These are phyloP conservation scores for Starmerella floricola DNA, from an alignment of 805 yeast species.

Conservation along the genomic window DNA sequence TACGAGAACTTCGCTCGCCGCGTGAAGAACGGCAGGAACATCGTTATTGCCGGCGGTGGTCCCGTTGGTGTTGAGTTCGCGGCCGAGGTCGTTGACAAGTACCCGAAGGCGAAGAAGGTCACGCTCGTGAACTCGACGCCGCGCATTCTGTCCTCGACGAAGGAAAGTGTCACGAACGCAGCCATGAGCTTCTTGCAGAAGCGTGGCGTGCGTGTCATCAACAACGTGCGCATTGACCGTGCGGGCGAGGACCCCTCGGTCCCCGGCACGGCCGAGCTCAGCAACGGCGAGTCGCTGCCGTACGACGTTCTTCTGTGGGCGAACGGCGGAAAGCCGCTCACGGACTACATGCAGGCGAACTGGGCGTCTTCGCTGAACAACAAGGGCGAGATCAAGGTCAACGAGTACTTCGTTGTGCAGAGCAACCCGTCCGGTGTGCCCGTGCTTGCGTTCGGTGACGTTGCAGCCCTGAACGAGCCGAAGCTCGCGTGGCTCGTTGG, in stretches of 20 bases:
- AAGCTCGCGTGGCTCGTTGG: constrained; percentile 9
- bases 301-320: constrained; percentile 5
- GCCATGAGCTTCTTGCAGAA: background rate
- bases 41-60: constrained; percentile 7
- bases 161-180: background rate
- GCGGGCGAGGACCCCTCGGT: background rate
- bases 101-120: constrained; percentile 1
- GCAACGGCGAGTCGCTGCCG: background rate
- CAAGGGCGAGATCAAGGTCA: constrained; percentile 2
- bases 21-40: background rate
- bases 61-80: constrained; percentile 12
- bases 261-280: background rate
- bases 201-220: background rate
- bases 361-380: constrained; percentile 5
- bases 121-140: background rate
- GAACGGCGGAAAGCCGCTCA: constrained; percentile 4
- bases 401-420: background rate
- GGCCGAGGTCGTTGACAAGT: constrained; percentile 5
- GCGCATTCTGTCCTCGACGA: constrained; percentile 2
- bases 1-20: constrained; percentile 1
- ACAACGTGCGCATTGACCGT: constrained; percentile 1
- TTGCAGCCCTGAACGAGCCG: constrained; percentile 8
- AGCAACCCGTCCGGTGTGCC: background rate
- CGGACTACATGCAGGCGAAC: constrained; percentile 3
- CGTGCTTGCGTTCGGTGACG: constrained; percentile 9